phyloP scores from a whole-genome alignment of 768 basidiomycete species.

The Hemileccinum impolitum region DNA sequence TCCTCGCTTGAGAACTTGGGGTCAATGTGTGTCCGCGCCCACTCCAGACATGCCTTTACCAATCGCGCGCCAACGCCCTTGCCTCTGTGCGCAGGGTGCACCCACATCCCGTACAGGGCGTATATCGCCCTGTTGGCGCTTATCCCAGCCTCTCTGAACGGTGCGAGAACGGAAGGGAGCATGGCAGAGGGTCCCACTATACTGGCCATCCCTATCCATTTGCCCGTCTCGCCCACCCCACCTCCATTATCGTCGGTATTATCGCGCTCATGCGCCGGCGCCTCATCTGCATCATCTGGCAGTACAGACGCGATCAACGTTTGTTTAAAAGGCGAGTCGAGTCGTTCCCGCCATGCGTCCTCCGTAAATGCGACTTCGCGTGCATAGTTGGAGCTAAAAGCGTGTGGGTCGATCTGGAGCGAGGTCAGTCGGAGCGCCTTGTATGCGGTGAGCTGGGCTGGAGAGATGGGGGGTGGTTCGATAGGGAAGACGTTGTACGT shows the following conservation, averaged over 20 bases:
- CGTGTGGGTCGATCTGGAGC: slow-evolving; percentile 20
- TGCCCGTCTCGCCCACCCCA: background rate
- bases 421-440: slow-evolving; percentile 21
- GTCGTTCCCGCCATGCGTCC: slow-evolving; percentile 20
- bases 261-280: background rate
- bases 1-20: slow-evolving; percentile 1
- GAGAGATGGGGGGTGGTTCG: slow-evolving; percentile 5
- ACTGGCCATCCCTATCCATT: slow-evolving; percentile 22
- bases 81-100: slow-evolving; percentile 25
- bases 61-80: slow-evolving; percentile 18
- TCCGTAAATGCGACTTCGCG: slow-evolving; percentile 21
- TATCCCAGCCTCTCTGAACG: slow-evolving; percentile 14
- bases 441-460: slow-evolving; percentile 24
- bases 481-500: slow-evolving; percentile 18
- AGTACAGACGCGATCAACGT: slow-evolving; percentile 17
- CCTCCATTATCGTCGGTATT: background rate
- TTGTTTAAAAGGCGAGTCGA: slow-evolving; percentile 11
- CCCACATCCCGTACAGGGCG: slow-evolving; percentile 25
- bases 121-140: slow-evolving; percentile 19
- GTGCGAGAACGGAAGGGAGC: slow-evolving; percentile 1
- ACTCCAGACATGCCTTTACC: slow-evolving; percentile 19
- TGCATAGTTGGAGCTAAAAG: slow-evolving; percentile 23
- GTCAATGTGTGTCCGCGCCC: slow-evolving; percentile 21
- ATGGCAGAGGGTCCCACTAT: slow-evolving; percentile 15
- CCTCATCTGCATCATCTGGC: background rate